These are phyloP conservation scores for Fraxinus nigra DNA, from an alignment of 305 asterid species.

Conservation along the genomic window DNA sequence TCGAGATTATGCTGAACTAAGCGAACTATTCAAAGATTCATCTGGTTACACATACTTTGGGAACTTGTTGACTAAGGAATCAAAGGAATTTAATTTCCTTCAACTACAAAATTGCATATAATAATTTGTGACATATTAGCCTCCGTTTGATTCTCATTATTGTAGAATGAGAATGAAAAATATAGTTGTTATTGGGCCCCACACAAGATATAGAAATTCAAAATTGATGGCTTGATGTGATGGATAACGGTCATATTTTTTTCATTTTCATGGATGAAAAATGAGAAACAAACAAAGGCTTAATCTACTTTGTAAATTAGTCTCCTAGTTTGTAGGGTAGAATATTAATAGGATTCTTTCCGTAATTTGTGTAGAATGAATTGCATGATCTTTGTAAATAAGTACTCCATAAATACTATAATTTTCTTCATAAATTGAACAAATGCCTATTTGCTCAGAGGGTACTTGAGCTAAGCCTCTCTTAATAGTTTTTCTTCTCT, in stretches of 20 bases:
- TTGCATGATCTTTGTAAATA: background rate
- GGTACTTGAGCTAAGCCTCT: background rate
- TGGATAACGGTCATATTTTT: too few relatives aligned
- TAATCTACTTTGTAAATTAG: background rate
- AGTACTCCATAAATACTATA: background rate
- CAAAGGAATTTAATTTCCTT: background rate
- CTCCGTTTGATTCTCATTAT: too few relatives aligned
- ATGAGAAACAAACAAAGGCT: too few relatives aligned
- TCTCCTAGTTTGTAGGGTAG: slow-evolving; percentile 1
- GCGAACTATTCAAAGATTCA: background rate
- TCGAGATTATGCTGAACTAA: slow-evolving; percentile 18
- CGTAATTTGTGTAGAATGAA: background rate
- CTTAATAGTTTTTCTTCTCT: background rate
- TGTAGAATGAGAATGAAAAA: too few relatives aligned
- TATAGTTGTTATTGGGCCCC: too few relatives aligned
- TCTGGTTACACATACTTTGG: background rate
- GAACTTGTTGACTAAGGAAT: background rate
- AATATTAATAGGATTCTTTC: background rate
- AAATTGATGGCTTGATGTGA: too few relatives aligned
- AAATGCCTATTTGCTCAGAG: background rate
- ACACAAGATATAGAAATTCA: too few relatives aligned
- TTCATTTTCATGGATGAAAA: too few relatives aligned
- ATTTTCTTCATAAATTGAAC: background rate
- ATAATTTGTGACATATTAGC: background rate
- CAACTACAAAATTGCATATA: background rate